Base-by-base conservation (phyloP, 257 asterid genomes). In the Cruciata laevipes region DNA sequence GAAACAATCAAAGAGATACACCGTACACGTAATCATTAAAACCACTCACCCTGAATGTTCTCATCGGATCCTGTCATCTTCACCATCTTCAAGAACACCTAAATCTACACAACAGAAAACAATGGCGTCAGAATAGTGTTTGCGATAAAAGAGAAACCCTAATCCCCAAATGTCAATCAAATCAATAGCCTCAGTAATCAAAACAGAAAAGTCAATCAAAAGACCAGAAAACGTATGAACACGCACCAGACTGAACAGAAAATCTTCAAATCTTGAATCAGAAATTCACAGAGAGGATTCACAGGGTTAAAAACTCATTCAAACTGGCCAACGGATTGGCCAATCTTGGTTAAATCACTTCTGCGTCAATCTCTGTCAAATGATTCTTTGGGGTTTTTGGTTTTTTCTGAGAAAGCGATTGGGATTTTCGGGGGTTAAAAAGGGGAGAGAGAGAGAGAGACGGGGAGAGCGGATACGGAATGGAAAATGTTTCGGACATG, bases 51-150 rank as follows among this genome's bases (percentile, higher is more conserved):
- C 16, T 73, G 49, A 65, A 35, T 71, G 64, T 87, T 92, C 88
- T 92, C 97, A 49, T 89, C 80, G 49, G 96, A 78, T 84, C 93
- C 80, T 66, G 35, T 86, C 97, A 84, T 89, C 74, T 81, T 77
- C 69, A 69, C 61, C 37, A 60, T 60, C 61, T 67, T 66, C 67
- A 32, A 61, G 65, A 67, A 52, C 52, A 68, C 18, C 73, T 35
- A 53, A 18, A 31, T n/a, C 38, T 40, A 63, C 59, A 47, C 64
- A 71, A 74, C 51, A 68, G 14, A 37, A 68, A 73, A 76, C 76
- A 47, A 17, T 2, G 55, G 20, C 55, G 3, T 47, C 11, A 16
- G 55, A 47, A 7, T 17, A 16, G 0, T 6, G 2, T 10, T 10
- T 0, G 9, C 7, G 10, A 7, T 38, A 27, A 27, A 27, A 27